Percentiles rank a stretch among this genome's conserved stretches.
Conservation (phyloP, 1,139 yeast species). For the Spencermartinsiella ligniputridi region DNA sequence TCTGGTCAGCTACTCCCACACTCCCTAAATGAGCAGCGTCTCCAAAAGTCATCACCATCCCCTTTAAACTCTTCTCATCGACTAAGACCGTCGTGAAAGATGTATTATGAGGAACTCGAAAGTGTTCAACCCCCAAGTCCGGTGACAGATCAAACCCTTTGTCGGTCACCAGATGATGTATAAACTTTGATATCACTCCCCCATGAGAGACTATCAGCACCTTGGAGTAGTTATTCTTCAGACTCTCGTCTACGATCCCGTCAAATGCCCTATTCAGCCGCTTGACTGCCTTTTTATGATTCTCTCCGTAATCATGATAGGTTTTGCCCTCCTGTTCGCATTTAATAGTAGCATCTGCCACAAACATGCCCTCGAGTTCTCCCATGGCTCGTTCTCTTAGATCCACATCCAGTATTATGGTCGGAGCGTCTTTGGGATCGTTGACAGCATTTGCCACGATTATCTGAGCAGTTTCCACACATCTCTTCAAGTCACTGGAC, state of each 20-base stretch:
- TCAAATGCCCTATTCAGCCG: conserved; percentile 53
- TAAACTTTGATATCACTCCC: conserved; percentile 67
- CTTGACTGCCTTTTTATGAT: conserved; percentile 40
- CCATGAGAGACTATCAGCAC: conserved; percentile 78
- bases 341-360: conserved; percentile 57
- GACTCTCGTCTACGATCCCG: conserved; percentile 39
- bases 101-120: conserved; percentile 68
- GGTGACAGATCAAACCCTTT: conserved; percentile 37
- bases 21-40: conserved; percentile 22
- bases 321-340: conserved; percentile 47
- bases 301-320: conserved; percentile 55
- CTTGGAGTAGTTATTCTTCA: conserved; percentile 39
- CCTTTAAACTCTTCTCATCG: conserved; percentile 14
- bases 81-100: conserved; percentile 61
- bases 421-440: neutral
- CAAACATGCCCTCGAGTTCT: conserved; percentile 65
- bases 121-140: conserved; percentile 39
- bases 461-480: conserved; percentile 27
- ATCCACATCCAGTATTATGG: conserved; percentile 33
- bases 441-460: conserved; percentile 15
- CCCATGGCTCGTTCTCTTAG: conserved; percentile 84
- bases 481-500: conserved; percentile 32
- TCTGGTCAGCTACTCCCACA: conserved; percentile 17
- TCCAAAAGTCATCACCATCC: conserved; percentile 23
- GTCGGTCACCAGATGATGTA: conserved; percentile 41